Base-by-base conservation (phyloP, 202 grass and related monocot genomes). In the Eragrostis tef region DNA sequence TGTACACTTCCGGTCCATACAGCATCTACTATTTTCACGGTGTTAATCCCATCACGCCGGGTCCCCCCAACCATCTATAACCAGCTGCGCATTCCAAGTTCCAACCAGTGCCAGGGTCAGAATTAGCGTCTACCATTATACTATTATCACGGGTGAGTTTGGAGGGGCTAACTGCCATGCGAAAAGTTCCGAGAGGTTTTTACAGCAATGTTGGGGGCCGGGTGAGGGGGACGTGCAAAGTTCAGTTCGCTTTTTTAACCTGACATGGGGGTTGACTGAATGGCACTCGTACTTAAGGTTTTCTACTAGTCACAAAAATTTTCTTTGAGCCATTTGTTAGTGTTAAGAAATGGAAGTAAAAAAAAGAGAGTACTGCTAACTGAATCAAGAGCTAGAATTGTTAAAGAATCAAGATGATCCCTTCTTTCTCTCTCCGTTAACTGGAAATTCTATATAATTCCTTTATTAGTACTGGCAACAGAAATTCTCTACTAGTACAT, bases 61-160 rank as follows among this genome's bases (percentile, higher is more conserved):
- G 67, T 16, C 50, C 69, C 15, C 19, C 19, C 34, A 39, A 39
- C 24, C 20, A 48, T 34, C 34, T 0, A 78, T 0, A 78, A 45
- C 75, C 10, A 10, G 16, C 43, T 52, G 15, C 42, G 15, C 51
- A 42, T 39, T 39, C 34, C 2, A 39, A 39, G 34, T 39, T 49
- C 50, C 63, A 51, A 34, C 44, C 50, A 15, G 42, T 8, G 43
- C 16, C 8, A 79, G 31, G 75, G 86, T 84, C 86, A 84, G 79
- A 24, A 27, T 50, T 83, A 74, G 80, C 68, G 59, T 74, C 80
- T 58, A 14, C 19, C 17, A 65, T 25, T 77, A 61, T 44, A 56
- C 6, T n/a, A 17, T 8, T 31, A 8, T 10, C 48, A 13, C 5
- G 10, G 2, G 13, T 43, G 54, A 39, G 29, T 72, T 29, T 14